Evolutionary conservation across 2,329 filamentous ascomycete species (phyloP), one percentile per base, ranked within the genome.

Genomic region (Botrytis tulipae): DNA sequence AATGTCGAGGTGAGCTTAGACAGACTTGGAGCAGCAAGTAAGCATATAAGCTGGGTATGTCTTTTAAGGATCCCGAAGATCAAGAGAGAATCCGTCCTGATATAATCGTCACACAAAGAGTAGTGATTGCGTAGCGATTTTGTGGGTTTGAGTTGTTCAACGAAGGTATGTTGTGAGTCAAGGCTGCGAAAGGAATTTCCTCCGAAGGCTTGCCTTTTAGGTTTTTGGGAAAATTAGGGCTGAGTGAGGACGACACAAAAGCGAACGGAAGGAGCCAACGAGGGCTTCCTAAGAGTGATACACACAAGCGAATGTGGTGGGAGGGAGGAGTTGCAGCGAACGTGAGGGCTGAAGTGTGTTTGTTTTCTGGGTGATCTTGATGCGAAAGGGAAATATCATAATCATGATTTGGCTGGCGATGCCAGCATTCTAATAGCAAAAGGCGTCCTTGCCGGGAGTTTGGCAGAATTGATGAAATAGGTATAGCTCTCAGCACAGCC

Each of bases 231-330:
- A 61, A 54, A 44, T 75, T 75, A 76, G 75, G 78, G 78, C 77
- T 78, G 79, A 79, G 76, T 76, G 74, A 76, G 73, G 73, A 74
- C 73, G 75, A 78, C 76, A 77, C 77, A 80, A 81, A 90, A 91
- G 89, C 89, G 89, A 91, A 88, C 90, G 89, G 91, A 89, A 90
- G 89, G 89, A 91, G 89, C 86, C 89, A 84, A 87, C 89, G 89
- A 91, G 89, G 89, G 89, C 88, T 91, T 91, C 89, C 89, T 73
- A 87, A 81, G 73, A 74, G 74, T 74, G 78, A 80, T 81, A 81
- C 74, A 76, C 73, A 78, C 75, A 79, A 80, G 80, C 78, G 79
- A 80, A 76, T 78, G 80, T 80, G 78, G 76, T 77, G 75, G 44
- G 35, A 76, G 57, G 66, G 66, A 75, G 67, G 73, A 71, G 69